Conservation (phyloP, 257 asterid species). For the Orobanche coerulescens region DNA sequence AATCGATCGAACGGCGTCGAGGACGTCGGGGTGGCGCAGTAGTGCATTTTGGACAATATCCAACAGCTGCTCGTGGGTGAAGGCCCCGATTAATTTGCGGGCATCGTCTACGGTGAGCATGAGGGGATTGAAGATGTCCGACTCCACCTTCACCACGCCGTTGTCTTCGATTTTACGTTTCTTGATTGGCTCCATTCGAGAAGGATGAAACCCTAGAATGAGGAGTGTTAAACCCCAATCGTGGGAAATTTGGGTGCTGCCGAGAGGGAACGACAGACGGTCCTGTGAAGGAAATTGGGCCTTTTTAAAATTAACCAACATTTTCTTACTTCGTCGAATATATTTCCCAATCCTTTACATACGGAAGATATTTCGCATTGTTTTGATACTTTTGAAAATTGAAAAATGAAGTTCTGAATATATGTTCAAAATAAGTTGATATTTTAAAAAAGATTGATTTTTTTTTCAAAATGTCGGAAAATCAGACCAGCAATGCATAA, state of each 20-base stretch:
- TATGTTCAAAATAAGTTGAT: no score
- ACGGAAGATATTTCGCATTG: no score
- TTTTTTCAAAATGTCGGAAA: no score
- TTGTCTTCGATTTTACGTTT: conserved; percentile 63
- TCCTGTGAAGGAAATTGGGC: conserved; percentile 60
- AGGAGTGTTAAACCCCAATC: conserved; percentile 28
- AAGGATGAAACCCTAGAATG: not conserved
- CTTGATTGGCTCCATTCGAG: conserved; percentile 49
- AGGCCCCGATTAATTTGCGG: conserved; percentile 51
- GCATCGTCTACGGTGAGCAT: conserved; percentile 55
- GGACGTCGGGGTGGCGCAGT: conserved; percentile 59
- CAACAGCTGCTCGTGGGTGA: conserved; percentile 57
- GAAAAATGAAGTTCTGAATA: no score
- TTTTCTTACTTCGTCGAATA: no score
- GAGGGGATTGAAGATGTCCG: conserved; percentile 30
- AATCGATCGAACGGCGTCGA: conserved; percentile 54
- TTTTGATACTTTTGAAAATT: no score
- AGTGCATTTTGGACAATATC: conserved; percentile 57
- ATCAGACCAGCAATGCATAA: no score
- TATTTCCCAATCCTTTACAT: no score
- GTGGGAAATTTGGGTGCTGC: not conserved
- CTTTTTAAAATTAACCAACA: no score
- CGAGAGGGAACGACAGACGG: conserved; percentile 14
- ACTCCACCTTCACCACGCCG: conserved; percentile 35
- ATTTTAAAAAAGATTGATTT: no score